These are phyloP conservation scores for Coprinellus aureogranulatus DNA, from an alignment of 768 basidiomycete species.

Conservation along the genomic window DNA sequence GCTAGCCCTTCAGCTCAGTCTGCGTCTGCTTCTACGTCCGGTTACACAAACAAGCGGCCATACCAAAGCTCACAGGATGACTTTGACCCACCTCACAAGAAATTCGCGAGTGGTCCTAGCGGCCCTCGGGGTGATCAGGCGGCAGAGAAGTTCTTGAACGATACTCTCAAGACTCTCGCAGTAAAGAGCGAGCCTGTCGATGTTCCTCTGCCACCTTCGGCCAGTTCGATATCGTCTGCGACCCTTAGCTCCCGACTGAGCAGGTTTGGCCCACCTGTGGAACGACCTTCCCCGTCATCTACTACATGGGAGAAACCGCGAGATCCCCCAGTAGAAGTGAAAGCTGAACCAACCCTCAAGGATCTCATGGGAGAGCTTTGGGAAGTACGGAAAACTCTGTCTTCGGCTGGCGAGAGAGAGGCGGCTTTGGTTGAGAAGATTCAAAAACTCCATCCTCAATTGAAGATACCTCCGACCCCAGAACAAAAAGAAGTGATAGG, in stretches of 20 bases:
- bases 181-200: slow-evolving; percentile 6
- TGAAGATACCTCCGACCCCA: background rate
- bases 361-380: no score
- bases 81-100: background rate
- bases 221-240: background rate
- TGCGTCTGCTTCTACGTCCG: no score
- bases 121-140: background rate
- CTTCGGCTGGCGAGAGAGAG: background rate
- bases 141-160: slow-evolving; percentile 1
- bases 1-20: background rate
- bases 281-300: no score
- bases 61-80: background rate
- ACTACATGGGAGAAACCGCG: no score
- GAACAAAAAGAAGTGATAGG: background rate
- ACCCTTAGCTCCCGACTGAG: background rate
- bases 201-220: background rate
- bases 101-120: background rate
- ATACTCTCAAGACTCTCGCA: background rate
- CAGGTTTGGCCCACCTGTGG: no score
- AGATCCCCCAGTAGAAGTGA: no score
- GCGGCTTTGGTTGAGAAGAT: background rate
- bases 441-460: background rate
- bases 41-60: slow-evolving; percentile 7
- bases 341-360: no score
- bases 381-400: no score